Percentiles rank a stretch among this genome's conserved stretches.
phyloP scores from a whole-genome alignment of 495 filamentous ascomycete species.

The Venustampulla echinocandica region DNA sequence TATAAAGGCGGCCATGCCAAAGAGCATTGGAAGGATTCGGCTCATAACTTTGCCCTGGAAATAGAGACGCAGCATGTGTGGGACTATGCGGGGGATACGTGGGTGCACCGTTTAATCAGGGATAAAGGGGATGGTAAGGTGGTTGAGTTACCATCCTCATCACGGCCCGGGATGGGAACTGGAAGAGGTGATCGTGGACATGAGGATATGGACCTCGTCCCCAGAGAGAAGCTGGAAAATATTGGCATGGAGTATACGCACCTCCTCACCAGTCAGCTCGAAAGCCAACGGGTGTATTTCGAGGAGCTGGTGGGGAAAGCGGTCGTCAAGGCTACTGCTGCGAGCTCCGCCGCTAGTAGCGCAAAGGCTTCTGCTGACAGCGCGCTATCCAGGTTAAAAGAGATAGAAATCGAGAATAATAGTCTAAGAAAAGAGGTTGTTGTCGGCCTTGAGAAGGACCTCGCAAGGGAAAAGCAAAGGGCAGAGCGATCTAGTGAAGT shows the following conservation, averaged over 20 bases:
- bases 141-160: slow-evolving; percentile 60
- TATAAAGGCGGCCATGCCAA: slow-evolving; percentile 94
- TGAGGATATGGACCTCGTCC: slow-evolving; percentile 60
- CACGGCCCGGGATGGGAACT: slow-evolving; percentile 7
- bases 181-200: slow-evolving; percentile 21
- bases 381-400: slow-evolving; percentile 41
- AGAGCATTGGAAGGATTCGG: slow-evolving; percentile 81
- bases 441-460: slow-evolving; percentile 58
- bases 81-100: slow-evolving; percentile 92
- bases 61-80: slow-evolving; percentile 88
- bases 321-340: slow-evolving; percentile 79
- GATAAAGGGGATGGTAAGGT: slow-evolving; percentile 86
- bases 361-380: slow-evolving; percentile 47
- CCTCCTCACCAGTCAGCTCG: slow-evolving; percentile 82
- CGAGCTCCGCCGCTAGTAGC: slow-evolving; percentile 53
- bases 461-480: slow-evolving; percentile 54
- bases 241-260: slow-evolving; percentile 93
- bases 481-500: slow-evolving; percentile 64
- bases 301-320: slow-evolving; percentile 88
- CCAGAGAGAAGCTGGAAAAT: slow-evolving; percentile 81
- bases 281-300: slow-evolving; percentile 86
- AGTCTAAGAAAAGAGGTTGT: slow-evolving; percentile 50
- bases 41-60: slow-evolving; percentile 87
- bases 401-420: slow-evolving; percentile 47
- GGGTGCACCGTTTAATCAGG: slow-evolving; percentile 91